These are phyloP conservation scores for Tremellales sp. DNA, from an alignment of 1,284 basidiomycete species.

Conservation along the genomic window DNA sequence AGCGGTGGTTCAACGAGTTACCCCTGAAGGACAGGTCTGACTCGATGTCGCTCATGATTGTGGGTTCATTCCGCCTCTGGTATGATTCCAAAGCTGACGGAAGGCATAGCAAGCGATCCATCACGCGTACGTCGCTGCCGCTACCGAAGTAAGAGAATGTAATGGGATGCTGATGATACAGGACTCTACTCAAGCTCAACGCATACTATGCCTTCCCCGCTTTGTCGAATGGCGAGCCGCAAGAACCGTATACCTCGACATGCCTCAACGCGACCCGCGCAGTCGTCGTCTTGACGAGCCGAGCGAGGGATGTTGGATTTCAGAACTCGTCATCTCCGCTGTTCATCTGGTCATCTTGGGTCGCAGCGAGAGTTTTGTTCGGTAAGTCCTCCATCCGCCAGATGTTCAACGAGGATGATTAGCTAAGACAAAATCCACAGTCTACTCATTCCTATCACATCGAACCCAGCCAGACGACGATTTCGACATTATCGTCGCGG, in stretches of 20 bases:
- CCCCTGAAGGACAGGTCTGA: constrained; percentile 14
- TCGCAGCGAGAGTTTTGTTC: constrained; percentile 46
- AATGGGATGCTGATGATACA: constrained; percentile 8
- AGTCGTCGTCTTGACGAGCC: constrained; percentile 26
- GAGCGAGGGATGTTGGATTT: constrained; percentile 26
- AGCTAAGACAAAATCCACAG: constrained; percentile 20
- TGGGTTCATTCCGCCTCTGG: constrained; percentile 14
- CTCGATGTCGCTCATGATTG: constrained; percentile 39
- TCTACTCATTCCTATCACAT: constrained; percentile 39
- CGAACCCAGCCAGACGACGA: constrained; percentile 30
- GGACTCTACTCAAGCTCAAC: constrained; percentile 46
- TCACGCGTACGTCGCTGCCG: constrained; percentile 31
- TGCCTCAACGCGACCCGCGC: constrained; percentile 32
- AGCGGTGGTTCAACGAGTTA: constrained; percentile 36
- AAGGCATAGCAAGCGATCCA: constrained; percentile 40
- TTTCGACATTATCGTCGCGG: constrained; percentile 37
- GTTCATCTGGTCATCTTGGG: constrained; percentile 48
- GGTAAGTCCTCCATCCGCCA: constrained; percentile 20
- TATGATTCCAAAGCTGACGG: not conserved
- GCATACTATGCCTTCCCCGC: constrained; percentile 47
- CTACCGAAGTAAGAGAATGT: not conserved
- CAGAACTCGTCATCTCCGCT: constrained; percentile 29
- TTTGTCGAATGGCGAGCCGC: constrained; percentile 35
- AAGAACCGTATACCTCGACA: constrained; percentile 40
- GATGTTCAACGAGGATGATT: too few relatives aligned